Conservation (phyloP, 805 yeast species). For the Metschnikowia anglica region DNA sequence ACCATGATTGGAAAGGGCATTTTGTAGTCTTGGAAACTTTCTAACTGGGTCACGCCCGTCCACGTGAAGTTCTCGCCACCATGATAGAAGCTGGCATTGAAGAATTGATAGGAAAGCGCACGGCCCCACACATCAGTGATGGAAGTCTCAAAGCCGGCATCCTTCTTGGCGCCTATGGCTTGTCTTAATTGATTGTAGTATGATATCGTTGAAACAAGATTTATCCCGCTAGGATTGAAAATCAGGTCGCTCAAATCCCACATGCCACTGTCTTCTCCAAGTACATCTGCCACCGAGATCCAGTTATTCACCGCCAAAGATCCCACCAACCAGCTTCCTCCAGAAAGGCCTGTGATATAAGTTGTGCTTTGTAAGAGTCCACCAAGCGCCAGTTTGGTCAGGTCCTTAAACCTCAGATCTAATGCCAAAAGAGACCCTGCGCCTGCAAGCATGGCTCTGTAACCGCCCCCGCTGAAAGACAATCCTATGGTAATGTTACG, state of each 20-base stretch:
- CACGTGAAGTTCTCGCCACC: conserved; percentile 25
- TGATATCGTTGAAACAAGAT: conserved; percentile 48
- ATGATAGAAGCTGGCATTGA: conserved; percentile 13
- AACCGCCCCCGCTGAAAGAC: conserved; percentile 40
- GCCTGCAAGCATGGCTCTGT: conserved; percentile 35
- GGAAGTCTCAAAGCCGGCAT: conserved; percentile 17
- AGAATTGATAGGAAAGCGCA: conserved; percentile 19
- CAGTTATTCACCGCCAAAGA: conserved; percentile 37
- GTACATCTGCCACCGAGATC: conserved; percentile 32
- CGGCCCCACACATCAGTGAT: conserved; percentile 23
- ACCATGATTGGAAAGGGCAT: conserved; percentile 75
- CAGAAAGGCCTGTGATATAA: conserved; percentile 19
- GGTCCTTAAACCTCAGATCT: conserved; percentile 11
- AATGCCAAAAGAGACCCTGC: conserved; percentile 19
- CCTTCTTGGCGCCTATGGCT: conserved; percentile 15
- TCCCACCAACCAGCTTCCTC: conserved; percentile 22
- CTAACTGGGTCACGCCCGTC: conserved; percentile 25
- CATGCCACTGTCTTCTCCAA: conserved; percentile 32
- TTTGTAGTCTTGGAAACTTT: conserved; percentile 28
- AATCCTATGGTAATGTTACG: conserved; percentile 32
- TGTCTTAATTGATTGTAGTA: conserved; percentile 14
- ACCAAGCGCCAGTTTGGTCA: conserved; percentile 13
- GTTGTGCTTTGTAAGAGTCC: conserved; percentile 19
- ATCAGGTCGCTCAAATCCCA: conserved; percentile 72
- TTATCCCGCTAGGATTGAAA: conserved; percentile 60